phyloP scores from a whole-genome alignment of 495 filamentous ascomycete genomes.

The Daldinia vernicosa region DNA sequence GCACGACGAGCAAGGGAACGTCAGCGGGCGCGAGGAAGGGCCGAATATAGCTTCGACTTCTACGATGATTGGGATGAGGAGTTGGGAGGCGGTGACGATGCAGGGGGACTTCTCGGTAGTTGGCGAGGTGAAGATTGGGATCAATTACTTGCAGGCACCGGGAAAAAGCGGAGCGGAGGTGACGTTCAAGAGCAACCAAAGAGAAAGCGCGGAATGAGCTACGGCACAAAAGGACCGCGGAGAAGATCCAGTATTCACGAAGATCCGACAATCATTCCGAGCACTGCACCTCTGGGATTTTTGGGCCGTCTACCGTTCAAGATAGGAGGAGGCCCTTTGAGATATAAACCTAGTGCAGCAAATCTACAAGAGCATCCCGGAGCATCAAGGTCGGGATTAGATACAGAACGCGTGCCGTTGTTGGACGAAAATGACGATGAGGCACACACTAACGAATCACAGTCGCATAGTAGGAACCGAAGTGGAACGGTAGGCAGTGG shows the following conservation, averaged over 20 bases:
- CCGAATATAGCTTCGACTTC: slow-evolving; percentile 92
- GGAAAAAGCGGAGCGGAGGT: slow-evolving; percentile 55
- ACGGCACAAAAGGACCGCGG: slow-evolving; percentile 73
- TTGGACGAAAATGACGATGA: slow-evolving; percentile 63
- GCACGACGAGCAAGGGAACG: slow-evolving; percentile 69
- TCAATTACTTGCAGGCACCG: slow-evolving; percentile 80
- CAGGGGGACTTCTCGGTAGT: slow-evolving; percentile 68
- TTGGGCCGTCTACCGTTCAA: slow-evolving; percentile 85
- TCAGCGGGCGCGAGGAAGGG: slow-evolving; percentile 66
- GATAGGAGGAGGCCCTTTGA: slow-evolving; percentile 80
- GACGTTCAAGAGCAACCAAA: slow-evolving; percentile 71
- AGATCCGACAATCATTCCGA: slow-evolving; percentile 92
- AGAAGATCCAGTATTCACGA: slow-evolving; percentile 74
- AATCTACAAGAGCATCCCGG: slow-evolving; percentile 91
- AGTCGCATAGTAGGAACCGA: slow-evolving; percentile 66
- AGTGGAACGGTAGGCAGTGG: slow-evolving; percentile 85
- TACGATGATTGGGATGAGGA: slow-evolving; percentile 97
- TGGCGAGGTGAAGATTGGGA: slow-evolving; percentile 90
- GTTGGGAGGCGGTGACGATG: slow-evolving; percentile 60
- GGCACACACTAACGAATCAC: slow-evolving; percentile 29
- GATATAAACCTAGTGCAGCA: slow-evolving; percentile 91
- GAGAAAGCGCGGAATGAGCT: slow-evolving; percentile 84
- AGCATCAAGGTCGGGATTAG: slow-evolving; percentile 46
- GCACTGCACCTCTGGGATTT: slow-evolving; percentile 86
- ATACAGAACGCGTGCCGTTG: slow-evolving; percentile 75